phyloP scores from a whole-genome alignment of 805 yeast genomes.

The Lipomyces japonicus region DNA sequence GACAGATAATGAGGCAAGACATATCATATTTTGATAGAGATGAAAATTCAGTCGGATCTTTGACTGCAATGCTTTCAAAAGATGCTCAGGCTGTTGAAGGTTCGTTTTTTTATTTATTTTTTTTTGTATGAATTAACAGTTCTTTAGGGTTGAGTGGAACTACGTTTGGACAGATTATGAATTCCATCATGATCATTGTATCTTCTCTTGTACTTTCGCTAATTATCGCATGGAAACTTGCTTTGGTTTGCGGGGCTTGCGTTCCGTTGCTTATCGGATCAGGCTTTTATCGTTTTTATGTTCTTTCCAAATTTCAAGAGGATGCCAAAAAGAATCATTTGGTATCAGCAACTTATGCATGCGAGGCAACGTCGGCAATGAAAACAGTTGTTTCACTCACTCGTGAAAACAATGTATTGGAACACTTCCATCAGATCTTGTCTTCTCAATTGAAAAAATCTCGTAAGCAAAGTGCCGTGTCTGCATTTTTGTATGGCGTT shows the following conservation, averaged over 20 bases:
- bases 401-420: conserved; percentile 41
- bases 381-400: conserved; percentile 44
- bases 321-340: conserved; percentile 41
- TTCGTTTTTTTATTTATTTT: not conserved
- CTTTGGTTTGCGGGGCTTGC: conserved; percentile 42
- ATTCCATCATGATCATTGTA: conserved; percentile 39
- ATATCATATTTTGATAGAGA: conserved; percentile 34
- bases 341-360: conserved; percentile 42
- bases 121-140: not conserved
- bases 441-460: conserved; percentile 5
- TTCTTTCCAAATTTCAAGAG: conserved; percentile 38
- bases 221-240: conserved; percentile 43
- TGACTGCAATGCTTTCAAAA: conserved; percentile 32
- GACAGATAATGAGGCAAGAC: conserved; percentile 34
- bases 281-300: conserved; percentile 42
- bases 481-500: conserved; percentile 40
- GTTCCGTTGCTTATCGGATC: conserved; percentile 39
- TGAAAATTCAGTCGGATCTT: conserved; percentile 33
- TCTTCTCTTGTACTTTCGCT: conserved; percentile 43
- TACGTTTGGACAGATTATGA: conserved; percentile 35
- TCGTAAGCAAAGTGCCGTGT: conserved; percentile 20
- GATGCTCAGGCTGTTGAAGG: conserved; percentile 37
- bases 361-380: conserved; percentile 42
- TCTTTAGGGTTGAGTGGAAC: conserved; percentile 31
- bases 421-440: conserved; percentile 32